These are phyloP conservation scores for Leptographium galeiforme DNA, from an alignment of 2,329 filamentous ascomycete species.

Conservation along the genomic window DNA sequence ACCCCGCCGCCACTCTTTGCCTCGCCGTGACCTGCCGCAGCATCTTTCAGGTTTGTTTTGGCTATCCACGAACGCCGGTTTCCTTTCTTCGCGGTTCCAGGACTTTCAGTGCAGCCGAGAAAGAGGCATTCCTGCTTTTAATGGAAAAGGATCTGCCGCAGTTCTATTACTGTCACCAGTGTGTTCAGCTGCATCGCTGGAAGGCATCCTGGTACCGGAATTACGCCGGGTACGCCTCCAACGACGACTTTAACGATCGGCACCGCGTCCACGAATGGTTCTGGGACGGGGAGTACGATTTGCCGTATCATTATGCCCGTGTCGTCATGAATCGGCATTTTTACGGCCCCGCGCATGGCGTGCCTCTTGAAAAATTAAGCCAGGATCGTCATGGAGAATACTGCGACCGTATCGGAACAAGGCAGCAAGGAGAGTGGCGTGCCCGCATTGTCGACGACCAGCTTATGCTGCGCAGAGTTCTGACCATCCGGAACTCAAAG, in stretches of 20 bases:
- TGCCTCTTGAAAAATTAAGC: background rate
- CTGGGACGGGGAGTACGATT: background rate
- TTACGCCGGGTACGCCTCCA: background rate
- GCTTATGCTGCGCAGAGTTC: background rate
- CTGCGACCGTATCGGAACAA: background rate
- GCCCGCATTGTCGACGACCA: background rate
- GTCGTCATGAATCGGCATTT: background rate
- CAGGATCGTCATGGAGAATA: too few species aligned
- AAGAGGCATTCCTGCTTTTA: background rate
- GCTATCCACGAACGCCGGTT: too few species aligned
- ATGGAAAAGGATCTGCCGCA: background rate
- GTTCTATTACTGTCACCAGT: background rate
- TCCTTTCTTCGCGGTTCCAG: too few species aligned
- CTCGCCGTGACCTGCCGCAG: background rate
- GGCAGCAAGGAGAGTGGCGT: background rate
- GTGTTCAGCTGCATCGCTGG: background rate
- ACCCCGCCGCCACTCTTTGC: background rate
- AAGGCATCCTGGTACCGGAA: background rate
- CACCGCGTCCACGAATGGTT: background rate
- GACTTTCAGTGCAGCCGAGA: background rate
- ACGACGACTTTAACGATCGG: background rate
- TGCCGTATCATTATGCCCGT: background rate
- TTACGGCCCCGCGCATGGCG: background rate
- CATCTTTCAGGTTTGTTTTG: background rate
- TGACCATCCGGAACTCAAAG: background rate